Evolutionary conservation across 805 yeast genomes (phyloP).

Genomic region (Ogataea methylovora): DNA sequence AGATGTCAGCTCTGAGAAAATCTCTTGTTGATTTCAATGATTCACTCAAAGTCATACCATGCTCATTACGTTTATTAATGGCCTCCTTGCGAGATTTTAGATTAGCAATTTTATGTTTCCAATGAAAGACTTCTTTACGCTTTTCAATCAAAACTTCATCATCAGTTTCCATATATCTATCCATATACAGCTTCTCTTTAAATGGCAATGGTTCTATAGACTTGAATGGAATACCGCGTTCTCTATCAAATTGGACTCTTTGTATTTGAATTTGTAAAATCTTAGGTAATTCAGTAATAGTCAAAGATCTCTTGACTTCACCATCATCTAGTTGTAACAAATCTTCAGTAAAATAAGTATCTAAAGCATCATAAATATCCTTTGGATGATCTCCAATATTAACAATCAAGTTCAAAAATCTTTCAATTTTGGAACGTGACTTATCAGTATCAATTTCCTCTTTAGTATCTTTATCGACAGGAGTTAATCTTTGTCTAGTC

Average conservation of each 20-base stretch:
- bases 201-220: constrained; percentile 78
- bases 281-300: constrained; percentile 67
- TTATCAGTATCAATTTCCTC: constrained; percentile 17
- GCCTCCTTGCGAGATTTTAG: constrained; percentile 36
- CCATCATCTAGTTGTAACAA: constrained; percentile 63
- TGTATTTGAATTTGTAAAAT: constrained; percentile 89
- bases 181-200: constrained; percentile 72
- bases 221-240: constrained; percentile 66
- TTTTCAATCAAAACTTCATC: constrained; percentile 45
- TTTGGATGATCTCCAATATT: constrained; percentile 86
- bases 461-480: constrained; percentile 29
- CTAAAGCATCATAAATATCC: constrained; percentile 85
- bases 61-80: constrained; percentile 38
- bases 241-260: constrained; percentile 84
- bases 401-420: constrained; percentile 75
- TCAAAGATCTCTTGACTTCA: constrained; percentile 62
- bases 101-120: constrained; percentile 49
- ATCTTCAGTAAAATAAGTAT: constrained; percentile 74
- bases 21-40: constrained; percentile 49
- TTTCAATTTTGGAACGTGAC: constrained; percentile 50
- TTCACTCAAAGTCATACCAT: constrained; percentile 42
- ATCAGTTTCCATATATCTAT: constrained; percentile 72
- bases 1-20: constrained; percentile 39
- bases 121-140: constrained; percentile 48
- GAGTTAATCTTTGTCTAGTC: constrained; percentile 68